phyloP scores from a whole-genome alignment of 2,329 filamentous ascomycete species.

The Diplocarpon mali region DNA sequence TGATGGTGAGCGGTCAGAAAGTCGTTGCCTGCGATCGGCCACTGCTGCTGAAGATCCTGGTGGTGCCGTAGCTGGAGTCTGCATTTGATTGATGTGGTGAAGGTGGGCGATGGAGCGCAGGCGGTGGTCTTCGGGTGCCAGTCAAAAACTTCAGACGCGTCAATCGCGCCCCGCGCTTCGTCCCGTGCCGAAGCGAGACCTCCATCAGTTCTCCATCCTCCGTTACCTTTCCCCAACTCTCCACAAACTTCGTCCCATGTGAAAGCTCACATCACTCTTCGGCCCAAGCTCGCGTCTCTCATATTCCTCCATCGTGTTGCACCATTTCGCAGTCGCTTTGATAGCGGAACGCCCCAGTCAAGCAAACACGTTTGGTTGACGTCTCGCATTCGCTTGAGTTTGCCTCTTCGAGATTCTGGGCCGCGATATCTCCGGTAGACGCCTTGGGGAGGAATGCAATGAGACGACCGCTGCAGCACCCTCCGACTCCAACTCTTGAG shows the following conservation, averaged over 20 bases:
- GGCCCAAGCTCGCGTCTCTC: neutral
- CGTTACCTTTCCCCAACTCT: too few relatives aligned
- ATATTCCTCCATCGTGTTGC: neutral
- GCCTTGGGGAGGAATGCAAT: neutral
- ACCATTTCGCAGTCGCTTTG: neutral
- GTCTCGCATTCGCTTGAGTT: neutral
- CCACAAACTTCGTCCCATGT: too few relatives aligned
- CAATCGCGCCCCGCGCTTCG: too few relatives aligned
- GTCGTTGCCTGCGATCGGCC: too few relatives aligned
- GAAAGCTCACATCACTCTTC: neutral
- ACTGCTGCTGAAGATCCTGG: too few relatives aligned
- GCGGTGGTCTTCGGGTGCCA: too few relatives aligned
- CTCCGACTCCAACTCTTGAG: neutral
- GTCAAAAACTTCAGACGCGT: too few relatives aligned
- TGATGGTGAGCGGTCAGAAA: too few relatives aligned
- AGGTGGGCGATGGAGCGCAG: too few relatives aligned
- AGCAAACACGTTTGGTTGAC: neutral
- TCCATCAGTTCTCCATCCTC: neutral
- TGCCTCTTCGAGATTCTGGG: neutral
- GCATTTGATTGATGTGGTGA: too few relatives aligned
- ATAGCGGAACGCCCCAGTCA: neutral
- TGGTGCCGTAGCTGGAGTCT: too few relatives aligned
- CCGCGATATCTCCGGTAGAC: neutral
- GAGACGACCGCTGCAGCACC: too few relatives aligned
- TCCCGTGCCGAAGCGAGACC: neutral